Evolutionary conservation across 768 basidiomycete genomes (phyloP).

Genomic region (Gymnopilus junonius): DNA sequence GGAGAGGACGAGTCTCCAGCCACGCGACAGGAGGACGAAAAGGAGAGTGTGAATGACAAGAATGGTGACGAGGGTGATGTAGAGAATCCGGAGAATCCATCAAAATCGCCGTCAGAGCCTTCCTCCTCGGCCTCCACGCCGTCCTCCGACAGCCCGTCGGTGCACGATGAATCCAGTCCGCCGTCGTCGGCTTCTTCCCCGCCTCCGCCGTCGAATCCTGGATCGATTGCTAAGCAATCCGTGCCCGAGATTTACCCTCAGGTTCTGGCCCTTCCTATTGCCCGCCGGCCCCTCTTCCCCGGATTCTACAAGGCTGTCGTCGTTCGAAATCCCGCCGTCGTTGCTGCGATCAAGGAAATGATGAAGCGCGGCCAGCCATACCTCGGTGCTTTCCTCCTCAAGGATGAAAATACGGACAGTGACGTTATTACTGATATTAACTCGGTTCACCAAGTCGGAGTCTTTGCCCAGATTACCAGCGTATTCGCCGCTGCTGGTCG

Average conservation of each 20-base stretch:
- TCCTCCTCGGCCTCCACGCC: constrained; percentile 18
- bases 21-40: constrained; percentile 16
- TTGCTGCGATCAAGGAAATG: constrained; percentile 94
- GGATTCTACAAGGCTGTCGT: constrained; percentile 99
- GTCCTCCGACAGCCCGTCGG: constrained; percentile 22
- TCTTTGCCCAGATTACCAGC: constrained; percentile 96
- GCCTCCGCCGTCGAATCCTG: constrained; percentile 37
- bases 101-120: constrained; percentile 18
- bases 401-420: constrained; percentile 90
- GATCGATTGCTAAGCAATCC: constrained; percentile 79
- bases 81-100: constrained; percentile 14
- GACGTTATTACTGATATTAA: constrained; percentile 90
- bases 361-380: constrained; percentile 97
- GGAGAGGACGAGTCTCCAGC: constrained; percentile 16
- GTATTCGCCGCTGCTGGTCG: constrained; percentile 70
- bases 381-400: constrained; percentile 94
- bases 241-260: constrained; percentile 93
- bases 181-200: constrained; percentile 22
- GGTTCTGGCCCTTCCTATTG: constrained; percentile 93
- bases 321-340: constrained; percentile 87
- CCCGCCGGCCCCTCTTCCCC: constrained; percentile 93
- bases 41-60: constrained; percentile 9
- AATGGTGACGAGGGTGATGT: constrained; percentile 13
- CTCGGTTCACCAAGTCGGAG: constrained; percentile 91
- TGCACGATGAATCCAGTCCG: constrained; percentile 17